Evolutionary conservation across 2,329 filamentous ascomycete species (phyloP).

Genomic region (Penicillium sp.): DNA sequence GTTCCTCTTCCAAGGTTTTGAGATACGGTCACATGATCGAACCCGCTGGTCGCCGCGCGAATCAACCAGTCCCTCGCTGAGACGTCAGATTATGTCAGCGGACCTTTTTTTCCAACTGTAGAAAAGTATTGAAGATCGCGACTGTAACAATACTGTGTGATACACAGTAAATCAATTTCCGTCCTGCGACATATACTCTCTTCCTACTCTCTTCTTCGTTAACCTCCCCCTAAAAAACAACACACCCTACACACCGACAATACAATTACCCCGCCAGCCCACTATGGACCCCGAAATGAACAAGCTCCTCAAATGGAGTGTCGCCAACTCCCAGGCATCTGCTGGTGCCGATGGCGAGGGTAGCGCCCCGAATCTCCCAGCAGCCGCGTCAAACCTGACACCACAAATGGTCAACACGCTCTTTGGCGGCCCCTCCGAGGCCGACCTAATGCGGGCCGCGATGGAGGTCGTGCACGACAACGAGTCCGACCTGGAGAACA

Average conservation of each 20-base stretch:
- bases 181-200: background rate
- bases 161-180: background rate
- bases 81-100: constrained; percentile 19
- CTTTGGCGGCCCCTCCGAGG: constrained; percentile 82
- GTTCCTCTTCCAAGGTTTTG: background rate
- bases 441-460: constrained; percentile 83
- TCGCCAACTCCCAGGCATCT: constrained; percentile 57
- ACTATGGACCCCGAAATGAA: constrained; percentile 66
- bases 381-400: constrained; percentile 53
- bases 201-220: background rate
- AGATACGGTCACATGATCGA: constrained; percentile 21
- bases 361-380: constrained; percentile 34
- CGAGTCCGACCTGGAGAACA: constrained; percentile 69
- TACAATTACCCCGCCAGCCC: constrained; percentile 11
- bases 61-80: constrained; percentile 17
- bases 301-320: constrained; percentile 76
- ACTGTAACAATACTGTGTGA: background rate
- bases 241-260: background rate
- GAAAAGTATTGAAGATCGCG: background rate
- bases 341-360: constrained; percentile 25
- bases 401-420: constrained; percentile 71
- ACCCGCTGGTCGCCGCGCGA: constrained; percentile 27
- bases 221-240: background rate
- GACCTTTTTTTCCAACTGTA: constrained; percentile 12
- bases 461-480: constrained; percentile 73